Evolutionary conservation across 2,329 filamentous ascomycete species (phyloP).

Genomic region (Ilyonectria sp.): DNA sequence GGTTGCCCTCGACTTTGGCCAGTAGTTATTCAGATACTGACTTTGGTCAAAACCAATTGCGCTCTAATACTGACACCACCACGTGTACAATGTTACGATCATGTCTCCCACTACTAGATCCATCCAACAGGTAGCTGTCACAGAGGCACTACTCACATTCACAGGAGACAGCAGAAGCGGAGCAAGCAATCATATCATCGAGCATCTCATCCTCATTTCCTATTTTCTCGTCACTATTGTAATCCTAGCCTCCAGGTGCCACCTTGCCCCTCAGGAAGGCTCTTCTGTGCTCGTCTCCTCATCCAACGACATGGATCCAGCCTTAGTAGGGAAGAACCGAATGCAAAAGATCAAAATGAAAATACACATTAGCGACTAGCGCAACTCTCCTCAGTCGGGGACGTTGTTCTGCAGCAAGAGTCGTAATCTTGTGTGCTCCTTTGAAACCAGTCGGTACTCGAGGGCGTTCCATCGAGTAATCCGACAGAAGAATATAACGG

Average conservation of each 20-base stretch:
- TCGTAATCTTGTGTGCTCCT: conserved; percentile 37
- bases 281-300: conserved; percentile 32
- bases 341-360: conserved; percentile 45
- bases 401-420: conserved; percentile 32
- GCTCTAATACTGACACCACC: no score
- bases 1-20: no score
- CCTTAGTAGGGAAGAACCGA: conserved; percentile 39
- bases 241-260: conserved; percentile 35
- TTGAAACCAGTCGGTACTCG: conserved; percentile 22
- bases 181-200: conserved; percentile 8
- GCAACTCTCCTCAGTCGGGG: conserved; percentile 31
- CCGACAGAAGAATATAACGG: conserved; percentile 34
- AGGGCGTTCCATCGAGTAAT: conserved; percentile 32
- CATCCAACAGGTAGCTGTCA: not conserved
- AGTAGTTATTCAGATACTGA: no score
- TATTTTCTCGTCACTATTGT: conserved; percentile 45
- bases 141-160: not conserved
- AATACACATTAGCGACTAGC: conserved; percentile 51
- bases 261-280: conserved; percentile 30
- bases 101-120: no score
- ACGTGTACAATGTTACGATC: no score
- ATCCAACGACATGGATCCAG: conserved; percentile 45
- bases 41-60: no score
- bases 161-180: not conserved
- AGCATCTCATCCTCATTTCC: conserved; percentile 42